Evolutionary conservation across 1,284 basidiomycete genomes (phyloP).

Genomic region (Ceratobasidium sp.): DNA sequence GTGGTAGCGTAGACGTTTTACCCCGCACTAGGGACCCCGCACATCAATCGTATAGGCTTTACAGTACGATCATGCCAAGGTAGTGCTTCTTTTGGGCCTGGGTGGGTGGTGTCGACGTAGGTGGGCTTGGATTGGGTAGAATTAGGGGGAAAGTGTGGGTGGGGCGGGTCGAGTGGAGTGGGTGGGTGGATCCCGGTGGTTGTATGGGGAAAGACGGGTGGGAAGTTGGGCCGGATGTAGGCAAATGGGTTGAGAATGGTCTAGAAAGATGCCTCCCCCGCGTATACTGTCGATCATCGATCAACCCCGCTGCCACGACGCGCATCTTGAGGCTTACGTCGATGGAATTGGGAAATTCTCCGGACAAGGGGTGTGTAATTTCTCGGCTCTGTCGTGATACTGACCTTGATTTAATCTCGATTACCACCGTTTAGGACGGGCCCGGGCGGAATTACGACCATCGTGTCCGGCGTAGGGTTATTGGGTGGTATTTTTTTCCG

Average conservation of each 20-base stretch:
- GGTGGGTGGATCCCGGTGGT: not conserved
- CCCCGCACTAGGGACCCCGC: slow-evolving; percentile 19
- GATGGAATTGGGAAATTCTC: slow-evolving; percentile 10
- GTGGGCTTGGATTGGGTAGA: not conserved
- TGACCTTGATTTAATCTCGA: slow-evolving; percentile 12
- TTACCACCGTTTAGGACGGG: not conserved
- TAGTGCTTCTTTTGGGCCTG: slow-evolving; percentile 11
- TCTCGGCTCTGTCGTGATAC: not conserved
- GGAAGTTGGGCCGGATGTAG: not conserved
- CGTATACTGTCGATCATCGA: slow-evolving; percentile 31
- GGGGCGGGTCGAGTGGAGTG: not conserved
- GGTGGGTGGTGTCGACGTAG: not conserved
- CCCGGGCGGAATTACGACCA: slow-evolving; percentile 1
- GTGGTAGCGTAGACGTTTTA: not conserved
- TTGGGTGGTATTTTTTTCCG: not conserved
- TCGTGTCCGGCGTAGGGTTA: not conserved
- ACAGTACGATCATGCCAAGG: slow-evolving; percentile 26
- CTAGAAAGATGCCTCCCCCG: slow-evolving; percentile 8
- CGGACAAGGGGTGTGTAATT: slow-evolving; percentile 5
- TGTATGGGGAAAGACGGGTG: not conserved
- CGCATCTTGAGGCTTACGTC: not conserved
- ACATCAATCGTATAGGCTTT: slow-evolving; percentile 37
- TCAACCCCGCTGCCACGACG: slow-evolving; percentile 28
- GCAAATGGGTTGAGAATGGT: not conserved
- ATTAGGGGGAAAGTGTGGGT: not conserved